A percentile compares a stretch with the other conserved stretches of the same genome.
Conservation (phyloP, 371 early-diverging fungal genomes). For the Mucor lusitanicus region DNA sequence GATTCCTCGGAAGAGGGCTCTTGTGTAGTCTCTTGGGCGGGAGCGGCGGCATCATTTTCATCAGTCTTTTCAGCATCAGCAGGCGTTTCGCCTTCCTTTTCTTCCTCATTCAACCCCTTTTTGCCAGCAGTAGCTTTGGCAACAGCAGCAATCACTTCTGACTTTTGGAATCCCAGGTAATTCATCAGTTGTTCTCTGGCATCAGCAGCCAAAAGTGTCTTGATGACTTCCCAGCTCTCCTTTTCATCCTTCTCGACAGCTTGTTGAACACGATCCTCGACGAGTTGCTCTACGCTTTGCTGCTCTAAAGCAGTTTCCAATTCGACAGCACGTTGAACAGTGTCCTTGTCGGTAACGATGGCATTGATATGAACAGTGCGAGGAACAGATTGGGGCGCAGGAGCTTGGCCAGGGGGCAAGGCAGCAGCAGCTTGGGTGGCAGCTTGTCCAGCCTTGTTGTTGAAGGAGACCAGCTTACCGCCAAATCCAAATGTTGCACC, state of each 20-base stretch:
- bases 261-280: conserved; percentile 60
- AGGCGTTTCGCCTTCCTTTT: conserved; percentile 10
- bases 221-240: conserved; percentile 86
- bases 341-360: conserved; percentile 66
- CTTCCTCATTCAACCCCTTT: conserved; percentile 12
- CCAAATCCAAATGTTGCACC: conserved; percentile 93
- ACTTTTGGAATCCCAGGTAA: conserved; percentile 84
- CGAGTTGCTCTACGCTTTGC: conserved; percentile 57
- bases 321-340: conserved; percentile 65
- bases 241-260: conserved; percentile 55
- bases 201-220: conserved; percentile 77
- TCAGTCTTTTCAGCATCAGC: conserved; percentile 12
- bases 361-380: conserved; percentile 48
- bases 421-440: conserved; percentile 44
- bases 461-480: conserved; percentile 80
- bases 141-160: conserved; percentile 56
- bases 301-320: conserved; percentile 61
- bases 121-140: conserved; percentile 37
- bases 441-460: conserved; percentile 48
- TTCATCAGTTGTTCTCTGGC: conserved; percentile 83
- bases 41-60: background rate
- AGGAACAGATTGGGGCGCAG: conserved; percentile 38
- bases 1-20: background rate
- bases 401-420: conserved; percentile 53
- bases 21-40: conserved; percentile 11